Evolutionary conservation across 306 rosid genomes (phyloP).

Genomic region (Carpinus viminea): DNA sequence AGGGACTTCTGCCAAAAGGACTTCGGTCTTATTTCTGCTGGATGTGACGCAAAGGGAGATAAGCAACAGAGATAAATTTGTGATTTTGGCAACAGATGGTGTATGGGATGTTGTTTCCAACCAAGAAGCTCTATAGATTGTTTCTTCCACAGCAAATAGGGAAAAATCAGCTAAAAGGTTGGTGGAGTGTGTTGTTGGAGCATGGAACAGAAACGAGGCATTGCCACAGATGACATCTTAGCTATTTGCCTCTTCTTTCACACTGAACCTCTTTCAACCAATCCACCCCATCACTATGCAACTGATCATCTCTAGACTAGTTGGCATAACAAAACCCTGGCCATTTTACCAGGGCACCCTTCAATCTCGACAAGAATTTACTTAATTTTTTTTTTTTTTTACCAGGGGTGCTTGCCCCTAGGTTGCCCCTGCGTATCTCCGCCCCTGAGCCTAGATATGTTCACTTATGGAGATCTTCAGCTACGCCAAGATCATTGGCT

Average conservation of each 20-base stretch:
- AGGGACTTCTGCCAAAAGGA: constrained; percentile 72
- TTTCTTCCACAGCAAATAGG: constrained; percentile 40
- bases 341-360: not conserved
- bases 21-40: constrained; percentile 70
- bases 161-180: constrained; percentile 60
- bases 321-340: not conserved
- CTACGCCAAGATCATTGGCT: no score
- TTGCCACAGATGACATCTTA: constrained; percentile 74
- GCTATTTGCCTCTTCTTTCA: constrained; percentile 71
- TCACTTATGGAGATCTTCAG: no score
- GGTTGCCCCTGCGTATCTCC: no score
- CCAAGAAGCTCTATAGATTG: constrained; percentile 66
- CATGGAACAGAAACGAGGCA: constrained; percentile 76
- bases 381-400: no score
- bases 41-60: constrained; percentile 55
- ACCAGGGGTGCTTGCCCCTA: no score
- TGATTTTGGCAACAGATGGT: constrained; percentile 81
- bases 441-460: no score
- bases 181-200: constrained; percentile 54
- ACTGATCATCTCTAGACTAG: not conserved
- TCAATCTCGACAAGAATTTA: no score
- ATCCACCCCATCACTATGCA: not conserved
- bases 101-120: constrained; percentile 83
- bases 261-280: constrained; percentile 18
- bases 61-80: constrained; percentile 53